Evolutionary conservation across 306 rosid genomes (phyloP).

Genomic region (Luffa aegyptiaca): DNA sequence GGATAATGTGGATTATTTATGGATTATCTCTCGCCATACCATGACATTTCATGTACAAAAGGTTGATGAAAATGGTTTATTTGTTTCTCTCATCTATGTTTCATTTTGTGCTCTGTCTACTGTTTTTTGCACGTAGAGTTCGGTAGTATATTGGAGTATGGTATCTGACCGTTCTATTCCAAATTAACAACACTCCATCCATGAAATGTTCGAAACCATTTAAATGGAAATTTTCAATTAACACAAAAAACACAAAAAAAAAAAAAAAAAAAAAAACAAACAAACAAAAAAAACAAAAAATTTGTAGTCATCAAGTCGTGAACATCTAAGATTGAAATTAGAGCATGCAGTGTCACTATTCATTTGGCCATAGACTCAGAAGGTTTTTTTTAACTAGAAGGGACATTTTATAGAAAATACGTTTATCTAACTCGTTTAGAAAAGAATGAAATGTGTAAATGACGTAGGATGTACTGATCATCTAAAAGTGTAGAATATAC

Average conservation of each 20-base stretch:
- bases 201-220: background rate
- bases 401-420: background rate
- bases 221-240: background rate
- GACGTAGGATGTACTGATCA: background rate
- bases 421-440: too few species aligned
- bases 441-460: background rate
- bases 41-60: background rate
- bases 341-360: background rate
- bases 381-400: background rate
- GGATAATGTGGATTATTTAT: background rate
- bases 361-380: background rate
- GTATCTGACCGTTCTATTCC: background rate
- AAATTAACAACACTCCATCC: background rate
- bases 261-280: too few species aligned
- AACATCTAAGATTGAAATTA: background rate
- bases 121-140: background rate
- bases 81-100: background rate
- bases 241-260: too few species aligned
- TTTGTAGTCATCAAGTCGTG: background rate
- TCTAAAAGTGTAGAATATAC: background rate
- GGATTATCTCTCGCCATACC: background rate
- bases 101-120: background rate
- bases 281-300: background rate
- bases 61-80: background rate
- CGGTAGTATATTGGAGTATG: background rate